Evolutionary conservation across 495 filamentous ascomycete species (phyloP).

Genomic region (Neurospora tetraspora): DNA sequence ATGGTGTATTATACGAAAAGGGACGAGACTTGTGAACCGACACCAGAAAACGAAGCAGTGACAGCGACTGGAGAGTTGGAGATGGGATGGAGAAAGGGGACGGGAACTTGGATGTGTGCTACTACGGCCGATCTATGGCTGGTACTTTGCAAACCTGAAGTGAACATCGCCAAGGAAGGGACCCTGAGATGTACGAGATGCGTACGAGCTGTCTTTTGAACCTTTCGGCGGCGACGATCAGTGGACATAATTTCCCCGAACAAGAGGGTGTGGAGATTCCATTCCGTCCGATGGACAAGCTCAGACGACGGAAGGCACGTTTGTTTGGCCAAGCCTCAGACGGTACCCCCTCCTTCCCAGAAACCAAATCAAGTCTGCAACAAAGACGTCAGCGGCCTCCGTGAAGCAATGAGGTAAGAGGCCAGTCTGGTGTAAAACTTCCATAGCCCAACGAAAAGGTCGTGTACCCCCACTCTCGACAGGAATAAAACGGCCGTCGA

Average conservation of each 20-base stretch:
- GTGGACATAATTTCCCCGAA: neutral
- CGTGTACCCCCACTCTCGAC: neutral
- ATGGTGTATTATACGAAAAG: neutral
- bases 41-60: neutral
- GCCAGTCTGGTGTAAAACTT: neutral
- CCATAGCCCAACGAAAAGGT: neutral
- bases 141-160: neutral
- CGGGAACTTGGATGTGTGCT: neutral
- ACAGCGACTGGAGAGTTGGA: neutral
- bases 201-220: neutral
- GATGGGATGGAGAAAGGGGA: neutral
- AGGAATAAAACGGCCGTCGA: neutral
- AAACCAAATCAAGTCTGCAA: slow-evolving; percentile 3
- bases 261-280: neutral
- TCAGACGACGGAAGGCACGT: neutral
- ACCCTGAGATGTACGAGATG: neutral
- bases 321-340: neutral
- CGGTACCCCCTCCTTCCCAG: neutral
- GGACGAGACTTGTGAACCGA: neutral
- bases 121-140: neutral
- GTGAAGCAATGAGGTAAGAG: neutral
- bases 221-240: neutral
- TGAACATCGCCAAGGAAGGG: neutral
- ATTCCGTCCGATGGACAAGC: neutral
- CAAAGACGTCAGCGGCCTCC: slow-evolving; percentile 13